phyloP scores from a whole-genome alignment of 352 stramenopile genomes.

The Globisporangium paddicum region DNA sequence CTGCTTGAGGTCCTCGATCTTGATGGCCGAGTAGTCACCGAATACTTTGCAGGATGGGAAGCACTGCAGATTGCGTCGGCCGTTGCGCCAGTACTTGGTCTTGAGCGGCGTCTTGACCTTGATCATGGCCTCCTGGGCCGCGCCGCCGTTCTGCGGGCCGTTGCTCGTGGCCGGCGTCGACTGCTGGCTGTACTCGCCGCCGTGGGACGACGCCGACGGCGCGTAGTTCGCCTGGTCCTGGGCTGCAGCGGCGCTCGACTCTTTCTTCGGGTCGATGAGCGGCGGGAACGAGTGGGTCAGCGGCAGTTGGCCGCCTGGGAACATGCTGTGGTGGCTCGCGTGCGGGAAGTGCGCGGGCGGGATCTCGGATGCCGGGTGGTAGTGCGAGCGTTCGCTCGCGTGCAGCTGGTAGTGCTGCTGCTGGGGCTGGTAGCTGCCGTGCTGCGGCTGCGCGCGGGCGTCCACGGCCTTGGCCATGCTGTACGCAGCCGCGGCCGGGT shows the following conservation, averaged over 20 bases:
- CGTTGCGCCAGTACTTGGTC: constrained; percentile 89
- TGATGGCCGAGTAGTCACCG: constrained; percentile 87
- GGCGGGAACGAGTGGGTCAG: constrained; percentile 53
- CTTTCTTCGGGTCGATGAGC: constrained; percentile 52
- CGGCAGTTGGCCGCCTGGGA: constrained; percentile 15
- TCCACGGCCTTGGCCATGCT: constrained; percentile 7
- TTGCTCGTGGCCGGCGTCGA: neutral
- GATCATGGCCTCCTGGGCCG: constrained; percentile 77
- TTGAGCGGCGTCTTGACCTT: constrained; percentile 85
- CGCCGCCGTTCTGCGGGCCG: constrained; percentile 13
- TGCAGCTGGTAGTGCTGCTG: constrained; percentile 13
- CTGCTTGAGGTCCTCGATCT: constrained; percentile 86
- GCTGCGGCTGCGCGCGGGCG: constrained; percentile 4
- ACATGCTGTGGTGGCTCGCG: constrained; percentile 18
- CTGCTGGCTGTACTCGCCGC: constrained; percentile 11
- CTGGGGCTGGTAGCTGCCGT: constrained; percentile 16
- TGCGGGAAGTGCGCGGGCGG: constrained; percentile 31
- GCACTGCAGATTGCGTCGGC: constrained; percentile 87
- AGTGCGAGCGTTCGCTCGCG: constrained; percentile 15
- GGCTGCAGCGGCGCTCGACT: neutral
- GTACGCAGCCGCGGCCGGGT: constrained; percentile 1
- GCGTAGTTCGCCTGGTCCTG: constrained; percentile 34
- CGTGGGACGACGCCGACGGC: neutral
- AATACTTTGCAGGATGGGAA: constrained; percentile 89
- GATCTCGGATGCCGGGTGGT: constrained; percentile 25